phyloP scores from a whole-genome alignment of 108 stramenopile genomes.

The Nitzschia inconspicua region DNA sequence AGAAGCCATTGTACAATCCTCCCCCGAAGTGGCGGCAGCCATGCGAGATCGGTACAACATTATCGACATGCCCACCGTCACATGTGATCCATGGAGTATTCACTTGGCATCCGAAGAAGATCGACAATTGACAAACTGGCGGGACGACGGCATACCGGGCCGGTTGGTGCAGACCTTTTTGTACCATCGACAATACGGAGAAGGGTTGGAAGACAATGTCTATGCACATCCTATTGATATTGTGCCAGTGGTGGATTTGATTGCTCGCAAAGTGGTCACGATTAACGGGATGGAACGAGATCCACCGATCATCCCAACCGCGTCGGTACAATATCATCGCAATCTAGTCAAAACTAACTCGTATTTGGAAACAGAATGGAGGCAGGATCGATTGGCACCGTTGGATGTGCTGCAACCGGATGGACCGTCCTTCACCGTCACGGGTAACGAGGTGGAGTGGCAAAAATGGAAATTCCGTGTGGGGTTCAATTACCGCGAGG shows the following conservation, averaged over 20 bases:
- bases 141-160: slow-evolving; percentile 22
- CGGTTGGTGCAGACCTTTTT: slow-evolving; percentile 67
- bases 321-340: slow-evolving; percentile 52
- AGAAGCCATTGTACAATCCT: slow-evolving; percentile 51
- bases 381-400: slow-evolving; percentile 27
- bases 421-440: slow-evolving; percentile 59
- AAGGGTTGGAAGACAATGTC: slow-evolving; percentile 55
- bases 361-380: slow-evolving; percentile 39
- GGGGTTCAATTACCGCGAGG: slow-evolving; percentile 71
- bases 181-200: slow-evolving; percentile 48
- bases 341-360: slow-evolving; percentile 45
- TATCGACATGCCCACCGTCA: slow-evolving; percentile 37
- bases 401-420: slow-evolving; percentile 62
- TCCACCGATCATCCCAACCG: slow-evolving; percentile 37
- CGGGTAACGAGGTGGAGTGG: slow-evolving; percentile 55
- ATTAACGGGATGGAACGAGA: slow-evolving; percentile 50
- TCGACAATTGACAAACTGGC: slow-evolving; percentile 15
- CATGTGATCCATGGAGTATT: slow-evolving; percentile 65
- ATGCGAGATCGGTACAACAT: slow-evolving; percentile 53
- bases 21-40: slow-evolving; percentile 22
- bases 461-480: slow-evolving; percentile 64
- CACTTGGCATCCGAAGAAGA: slow-evolving; percentile 46
- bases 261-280: slow-evolving; percentile 36
- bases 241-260: slow-evolving; percentile 63
- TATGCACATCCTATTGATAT: slow-evolving; percentile 78